Evolutionary conservation across 2,329 filamentous ascomycete species (phyloP).

Genomic region (Trichocomaceae sp.): DNA sequence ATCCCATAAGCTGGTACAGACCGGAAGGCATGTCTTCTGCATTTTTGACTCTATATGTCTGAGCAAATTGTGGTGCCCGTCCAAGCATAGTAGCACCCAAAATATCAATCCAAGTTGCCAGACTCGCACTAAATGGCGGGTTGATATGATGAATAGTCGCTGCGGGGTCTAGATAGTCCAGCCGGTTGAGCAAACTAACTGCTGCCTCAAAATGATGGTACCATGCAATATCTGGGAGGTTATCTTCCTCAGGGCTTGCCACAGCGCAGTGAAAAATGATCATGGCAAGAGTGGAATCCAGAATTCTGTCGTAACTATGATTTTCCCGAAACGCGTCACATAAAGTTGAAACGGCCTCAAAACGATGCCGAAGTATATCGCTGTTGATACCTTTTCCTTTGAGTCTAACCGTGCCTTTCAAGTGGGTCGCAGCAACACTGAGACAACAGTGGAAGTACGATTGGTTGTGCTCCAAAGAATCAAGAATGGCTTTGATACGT

Average conservation of each 20-base stretch:
- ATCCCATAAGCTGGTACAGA: slow-evolving; percentile 90
- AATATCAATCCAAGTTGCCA: slow-evolving; percentile 90
- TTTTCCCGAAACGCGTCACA: slow-evolving; percentile 76
- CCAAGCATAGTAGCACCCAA: slow-evolving; percentile 89
- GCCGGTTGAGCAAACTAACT: slow-evolving; percentile 74
- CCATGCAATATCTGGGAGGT: slow-evolving; percentile 86
- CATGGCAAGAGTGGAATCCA: slow-evolving; percentile 88
- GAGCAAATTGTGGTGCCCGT: slow-evolving; percentile 76
- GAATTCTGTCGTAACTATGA: slow-evolving; percentile 75
- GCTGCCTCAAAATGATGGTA: slow-evolving; percentile 94
- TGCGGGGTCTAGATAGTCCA: slow-evolving; percentile 63
- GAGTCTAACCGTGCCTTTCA: slow-evolving; percentile 67
- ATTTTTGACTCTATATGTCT: slow-evolving; percentile 94
- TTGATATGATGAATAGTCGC: slow-evolving; percentile 15
- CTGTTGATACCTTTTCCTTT: slow-evolving; percentile 70
- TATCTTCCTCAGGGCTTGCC: slow-evolving; percentile 70
- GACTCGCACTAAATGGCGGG: slow-evolving; percentile 88
- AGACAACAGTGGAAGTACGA: slow-evolving; percentile 93
- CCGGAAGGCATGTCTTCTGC: slow-evolving; percentile 61
- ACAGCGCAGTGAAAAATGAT: slow-evolving; percentile 96
- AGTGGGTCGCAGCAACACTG: slow-evolving; percentile 85
- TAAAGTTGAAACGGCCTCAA: slow-evolving; percentile 76
- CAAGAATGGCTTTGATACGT: slow-evolving; percentile 74
- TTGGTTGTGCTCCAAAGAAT: slow-evolving; percentile 83
- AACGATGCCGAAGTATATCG: slow-evolving; percentile 90